Evolutionary conservation across 164 flowering plant genomes (phyloP).

Genomic region (Magnolia changhungtana): DNA sequence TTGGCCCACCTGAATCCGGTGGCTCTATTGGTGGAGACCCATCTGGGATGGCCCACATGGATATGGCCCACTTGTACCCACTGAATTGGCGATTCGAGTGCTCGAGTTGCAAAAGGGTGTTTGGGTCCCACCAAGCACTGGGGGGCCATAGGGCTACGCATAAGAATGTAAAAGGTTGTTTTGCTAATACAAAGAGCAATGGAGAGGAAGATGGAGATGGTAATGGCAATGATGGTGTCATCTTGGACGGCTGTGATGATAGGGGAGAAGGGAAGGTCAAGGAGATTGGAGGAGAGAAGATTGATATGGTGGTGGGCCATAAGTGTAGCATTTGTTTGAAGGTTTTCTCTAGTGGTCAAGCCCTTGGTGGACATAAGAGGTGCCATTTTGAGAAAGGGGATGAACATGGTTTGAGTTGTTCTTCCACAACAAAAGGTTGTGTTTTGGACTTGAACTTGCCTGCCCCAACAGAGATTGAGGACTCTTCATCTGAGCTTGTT

Average conservation of each 20-base stretch:
- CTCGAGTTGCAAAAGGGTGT: slow-evolving; percentile 79
- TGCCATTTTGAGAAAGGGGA: slow-evolving; percentile 73
- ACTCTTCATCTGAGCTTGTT: slow-evolving; percentile 23
- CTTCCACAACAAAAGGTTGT: slow-evolving; percentile 2
- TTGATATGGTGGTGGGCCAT: slow-evolving; percentile 34
- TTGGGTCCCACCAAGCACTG: slow-evolving; percentile 73
- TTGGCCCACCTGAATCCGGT: background rate
- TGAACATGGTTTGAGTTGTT: slow-evolving; percentile 14
- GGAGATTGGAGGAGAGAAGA: background rate
- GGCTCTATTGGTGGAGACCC: slow-evolving; percentile 4
- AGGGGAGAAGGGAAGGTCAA: slow-evolving; percentile 14
- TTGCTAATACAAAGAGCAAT: slow-evolving; percentile 45
- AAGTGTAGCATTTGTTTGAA: slow-evolving; percentile 56
- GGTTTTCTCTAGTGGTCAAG: slow-evolving; percentile 82
- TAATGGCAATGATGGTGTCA: slow-evolving; percentile 2
- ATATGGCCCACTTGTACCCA: background rate
- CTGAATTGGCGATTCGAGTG: slow-evolving; percentile 52
- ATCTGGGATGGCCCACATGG: background rate
- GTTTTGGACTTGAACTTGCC: slow-evolving; percentile 56
- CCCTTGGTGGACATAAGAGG: slow-evolving; percentile 85
- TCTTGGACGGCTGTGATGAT: slow-evolving; percentile 2
- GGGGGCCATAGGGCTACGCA: slow-evolving; percentile 89
- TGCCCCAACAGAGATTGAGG: slow-evolving; percentile 31
- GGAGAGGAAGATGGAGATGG: slow-evolving; percentile 16
- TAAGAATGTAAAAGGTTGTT: slow-evolving; percentile 82